Base-by-base conservation (phyloP, 176 grass and related monocot species). In the Aechmea fasciata region DNA sequence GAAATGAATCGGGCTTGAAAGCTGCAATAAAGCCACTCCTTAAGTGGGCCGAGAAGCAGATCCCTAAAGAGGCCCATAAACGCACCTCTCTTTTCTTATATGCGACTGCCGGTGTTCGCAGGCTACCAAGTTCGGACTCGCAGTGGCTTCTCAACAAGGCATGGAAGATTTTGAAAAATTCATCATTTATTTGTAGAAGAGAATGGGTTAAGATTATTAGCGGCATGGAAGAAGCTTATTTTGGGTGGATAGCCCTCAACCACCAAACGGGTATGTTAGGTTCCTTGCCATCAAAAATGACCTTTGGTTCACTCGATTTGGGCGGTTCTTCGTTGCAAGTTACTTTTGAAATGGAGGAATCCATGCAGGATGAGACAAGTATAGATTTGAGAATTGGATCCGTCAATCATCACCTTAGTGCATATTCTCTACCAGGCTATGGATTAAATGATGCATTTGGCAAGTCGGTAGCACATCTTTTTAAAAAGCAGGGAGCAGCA, bases 201-300 rank as follows among this genome's bases (percentile, higher is more conserved):
- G 89, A 97, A 52, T 80, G 80, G 78, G 80, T 96, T 51, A 97
- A 97, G 79, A 90, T 85, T 47, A 96, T 97, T 66, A 92, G 49
- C 73, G 94, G 94, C 19, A 97, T 93, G 86, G 94, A 97, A 15
- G 94, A 97, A 85, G 94, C 94, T 66, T 97, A 97, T 87, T 97
- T 87, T 90, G 94, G 94, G 66, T 97, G 94, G 94, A 87, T 97
- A 72, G 94, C 89, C 69, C 78, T 97, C 73, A 97, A 97, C 73
- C 87, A 93, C 72, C 74, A 87, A 55, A 77, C 85, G 79, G 81
- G 91, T 49, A 81, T 90, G 76, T 72, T 97, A 51, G 86, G 85
- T 85, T 80, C 84, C 53, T 83, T 79, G 50, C 73, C 84, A 64
- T 77, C 82, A 73, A 80, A 77, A 83, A 81, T 73, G 82, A 93